Percentiles rank a stretch among this genome's conserved stretches.
Evolutionary conservation across 2,329 filamentous ascomycete genomes (phyloP).

Genomic region (Tolypocladium tropicale): DNA sequence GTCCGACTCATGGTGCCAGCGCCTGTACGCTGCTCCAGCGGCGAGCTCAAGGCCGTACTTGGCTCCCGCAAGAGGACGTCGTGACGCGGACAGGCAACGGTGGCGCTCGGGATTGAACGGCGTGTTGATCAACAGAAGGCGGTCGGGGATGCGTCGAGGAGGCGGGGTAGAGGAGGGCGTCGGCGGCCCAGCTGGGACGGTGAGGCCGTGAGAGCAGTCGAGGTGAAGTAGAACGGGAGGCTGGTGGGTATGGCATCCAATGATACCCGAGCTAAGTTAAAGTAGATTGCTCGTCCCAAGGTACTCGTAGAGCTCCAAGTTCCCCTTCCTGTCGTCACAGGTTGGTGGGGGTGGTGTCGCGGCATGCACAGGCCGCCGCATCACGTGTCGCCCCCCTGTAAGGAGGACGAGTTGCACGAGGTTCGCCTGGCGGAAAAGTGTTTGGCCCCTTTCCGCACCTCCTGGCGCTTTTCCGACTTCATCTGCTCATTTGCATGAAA

Average conservation of each 20-base stretch:
- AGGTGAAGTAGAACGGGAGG: not conserved
- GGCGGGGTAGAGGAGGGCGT: not conserved
- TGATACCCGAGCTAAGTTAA: not conserved
- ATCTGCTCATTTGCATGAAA: no score
- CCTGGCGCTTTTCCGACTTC: not conserved
- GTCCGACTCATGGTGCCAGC: constrained; percentile 55
- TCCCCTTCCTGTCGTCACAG: not conserved
- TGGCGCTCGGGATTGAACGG: not conserved
- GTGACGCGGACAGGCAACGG: not conserved
- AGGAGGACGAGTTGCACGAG: not conserved
- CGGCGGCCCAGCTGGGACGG: not conserved
- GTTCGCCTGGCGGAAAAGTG: not conserved
- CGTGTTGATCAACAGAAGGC: not conserved
- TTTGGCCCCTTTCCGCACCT: not conserved
- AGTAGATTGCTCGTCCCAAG: not conserved
- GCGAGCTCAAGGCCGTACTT: constrained; percentile 1
- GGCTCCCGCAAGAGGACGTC: not conserved
- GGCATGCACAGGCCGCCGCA: not conserved
- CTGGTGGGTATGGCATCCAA: not conserved
- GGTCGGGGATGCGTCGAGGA: not conserved
- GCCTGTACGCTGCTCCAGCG: not conserved
- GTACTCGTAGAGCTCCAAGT: not conserved
- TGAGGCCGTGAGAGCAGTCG: not conserved
- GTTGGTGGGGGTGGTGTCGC: not conserved
- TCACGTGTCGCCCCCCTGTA: not conserved